These are phyloP conservation scores for Moelleriella libera DNA, from an alignment of 2,329 filamentous ascomycete genomes.

Conservation along the genomic window DNA sequence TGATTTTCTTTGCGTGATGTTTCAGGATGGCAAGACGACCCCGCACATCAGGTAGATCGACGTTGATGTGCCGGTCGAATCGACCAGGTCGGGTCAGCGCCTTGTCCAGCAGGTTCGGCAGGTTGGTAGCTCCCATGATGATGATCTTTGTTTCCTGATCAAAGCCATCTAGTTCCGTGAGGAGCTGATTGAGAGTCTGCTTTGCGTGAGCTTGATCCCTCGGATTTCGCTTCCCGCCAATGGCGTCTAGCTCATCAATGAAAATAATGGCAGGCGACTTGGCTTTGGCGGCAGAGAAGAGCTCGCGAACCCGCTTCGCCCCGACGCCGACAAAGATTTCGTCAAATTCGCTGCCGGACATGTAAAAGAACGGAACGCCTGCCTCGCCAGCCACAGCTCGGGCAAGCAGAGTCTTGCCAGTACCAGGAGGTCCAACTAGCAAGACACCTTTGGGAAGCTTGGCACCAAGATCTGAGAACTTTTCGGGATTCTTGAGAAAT, in stretches of 20 bases:
- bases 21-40: constrained; percentile 86
- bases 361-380: constrained; percentile 98
- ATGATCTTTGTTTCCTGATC: constrained; percentile 90
- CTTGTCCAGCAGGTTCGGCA: constrained; percentile 87
- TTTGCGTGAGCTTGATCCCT: constrained; percentile 90
- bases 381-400: constrained; percentile 93
- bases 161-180: constrained; percentile 95
- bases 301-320: constrained; percentile 86
- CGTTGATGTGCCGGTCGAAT: constrained; percentile 85
- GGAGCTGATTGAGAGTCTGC: constrained; percentile 91
- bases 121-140: constrained; percentile 92
- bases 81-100: constrained; percentile 86
- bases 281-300: constrained; percentile 68
- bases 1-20: constrained; percentile 87
- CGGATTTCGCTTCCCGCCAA: constrained; percentile 86
- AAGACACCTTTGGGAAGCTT: constrained; percentile 96
- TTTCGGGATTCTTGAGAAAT: constrained; percentile 84
- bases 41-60: constrained; percentile 81
- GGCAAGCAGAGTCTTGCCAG: constrained; percentile 90
- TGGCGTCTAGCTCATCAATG: constrained; percentile 87
- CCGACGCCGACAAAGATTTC: constrained; percentile 97
- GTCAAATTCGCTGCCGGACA: constrained; percentile 98
- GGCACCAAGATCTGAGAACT: constrained; percentile 85
- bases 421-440: constrained; percentile 88
- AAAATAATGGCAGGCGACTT: constrained; percentile 92